phyloP scores from a whole-genome alignment of 2,329 filamentous ascomycete species.

The Keithomyces neogunnii region DNA sequence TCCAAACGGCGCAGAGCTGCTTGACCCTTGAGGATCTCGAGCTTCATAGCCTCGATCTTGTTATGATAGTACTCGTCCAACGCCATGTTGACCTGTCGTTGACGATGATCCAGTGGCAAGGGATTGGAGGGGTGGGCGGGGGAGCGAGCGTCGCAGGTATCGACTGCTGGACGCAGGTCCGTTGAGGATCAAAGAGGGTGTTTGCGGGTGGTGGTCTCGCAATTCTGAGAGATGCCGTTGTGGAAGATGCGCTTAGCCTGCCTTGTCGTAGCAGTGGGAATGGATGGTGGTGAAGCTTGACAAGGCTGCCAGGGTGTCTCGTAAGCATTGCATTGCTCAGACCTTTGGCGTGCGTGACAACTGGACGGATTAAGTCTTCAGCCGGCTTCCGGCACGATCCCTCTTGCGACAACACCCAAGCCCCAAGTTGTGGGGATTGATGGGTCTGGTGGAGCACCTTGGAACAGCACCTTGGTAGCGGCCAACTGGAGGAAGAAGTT shows the following conservation, averaged over 20 bases:
- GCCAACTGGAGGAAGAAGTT: background rate
- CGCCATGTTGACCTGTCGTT: constrained; percentile 63
- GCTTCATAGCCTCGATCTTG: constrained; percentile 99
- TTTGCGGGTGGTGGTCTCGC: background rate
- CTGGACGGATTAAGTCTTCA: constrained; percentile 9
- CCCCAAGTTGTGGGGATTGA: too few relatives aligned
- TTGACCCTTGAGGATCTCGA: constrained; percentile 98
- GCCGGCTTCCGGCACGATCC: constrained; percentile 8
- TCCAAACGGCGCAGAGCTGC: constrained; percentile 89
- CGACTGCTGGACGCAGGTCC: background rate
- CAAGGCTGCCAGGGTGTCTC: constrained; percentile 17
- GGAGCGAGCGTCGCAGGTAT: background rate
- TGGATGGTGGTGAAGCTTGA: constrained; percentile 9
- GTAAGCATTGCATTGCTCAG: constrained; percentile 10
- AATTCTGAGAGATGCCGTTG: background rate
- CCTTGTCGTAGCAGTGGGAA: background rate
- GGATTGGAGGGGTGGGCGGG: background rate
- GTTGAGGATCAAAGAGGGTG: background rate
- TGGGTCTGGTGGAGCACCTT: too few relatives aligned
- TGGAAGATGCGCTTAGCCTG: background rate
- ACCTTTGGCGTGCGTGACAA: background rate
- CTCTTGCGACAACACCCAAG: background rate
- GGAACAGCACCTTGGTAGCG: too few relatives aligned
- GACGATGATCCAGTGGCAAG: background rate
- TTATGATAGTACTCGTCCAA: constrained; percentile 99